A percentile compares a stretch with the other conserved stretches of the same genome.
These are phyloP conservation scores for Beauveria rudraprayagi DNA, from an alignment of 2,329 filamentous ascomycete species.

Conservation along the genomic window DNA sequence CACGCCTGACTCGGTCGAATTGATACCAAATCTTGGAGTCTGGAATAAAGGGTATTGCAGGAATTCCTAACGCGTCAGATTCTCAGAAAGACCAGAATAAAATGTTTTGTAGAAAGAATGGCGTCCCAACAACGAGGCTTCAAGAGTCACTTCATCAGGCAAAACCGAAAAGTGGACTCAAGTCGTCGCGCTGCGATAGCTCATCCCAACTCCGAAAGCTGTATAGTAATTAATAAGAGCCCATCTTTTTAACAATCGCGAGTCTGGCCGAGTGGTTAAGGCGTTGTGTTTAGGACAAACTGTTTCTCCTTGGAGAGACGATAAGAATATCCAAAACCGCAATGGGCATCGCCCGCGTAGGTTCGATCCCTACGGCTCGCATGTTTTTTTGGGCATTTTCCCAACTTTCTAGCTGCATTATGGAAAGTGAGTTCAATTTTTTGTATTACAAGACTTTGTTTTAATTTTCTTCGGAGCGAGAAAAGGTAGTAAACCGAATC, in stretches of 20 bases:
- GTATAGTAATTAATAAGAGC: background rate
- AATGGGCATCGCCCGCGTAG: constrained; percentile 37
- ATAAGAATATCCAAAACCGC: constrained; percentile 23
- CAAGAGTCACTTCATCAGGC: background rate
- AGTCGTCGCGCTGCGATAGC: background rate
- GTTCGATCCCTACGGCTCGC: constrained; percentile 45
- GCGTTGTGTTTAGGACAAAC: constrained; percentile 43
- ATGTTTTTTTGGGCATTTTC: constrained; percentile 16
- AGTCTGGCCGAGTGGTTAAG: constrained; percentile 49
- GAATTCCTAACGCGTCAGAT: too few relatives aligned
- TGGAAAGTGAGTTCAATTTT: too few relatives aligned
- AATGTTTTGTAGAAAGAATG: background rate
- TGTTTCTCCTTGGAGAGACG: constrained; percentile 6
- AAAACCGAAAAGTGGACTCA: constrained; percentile 3
- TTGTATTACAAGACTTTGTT: too few relatives aligned
- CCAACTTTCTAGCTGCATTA: too few relatives aligned
- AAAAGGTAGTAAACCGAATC: too few relatives aligned
- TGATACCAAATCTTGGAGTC: too few relatives aligned
- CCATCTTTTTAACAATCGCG: constrained; percentile 15
- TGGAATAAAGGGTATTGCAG: too few relatives aligned
- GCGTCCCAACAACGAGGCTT: background rate
- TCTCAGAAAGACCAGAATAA: too few relatives aligned
- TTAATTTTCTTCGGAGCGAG: too few relatives aligned
- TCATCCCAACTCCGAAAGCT: background rate
- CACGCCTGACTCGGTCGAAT: too few relatives aligned